Conservation (phyloP, 2,329 filamentous ascomycete genomes). For the Trichoderma polysporum region DNA sequence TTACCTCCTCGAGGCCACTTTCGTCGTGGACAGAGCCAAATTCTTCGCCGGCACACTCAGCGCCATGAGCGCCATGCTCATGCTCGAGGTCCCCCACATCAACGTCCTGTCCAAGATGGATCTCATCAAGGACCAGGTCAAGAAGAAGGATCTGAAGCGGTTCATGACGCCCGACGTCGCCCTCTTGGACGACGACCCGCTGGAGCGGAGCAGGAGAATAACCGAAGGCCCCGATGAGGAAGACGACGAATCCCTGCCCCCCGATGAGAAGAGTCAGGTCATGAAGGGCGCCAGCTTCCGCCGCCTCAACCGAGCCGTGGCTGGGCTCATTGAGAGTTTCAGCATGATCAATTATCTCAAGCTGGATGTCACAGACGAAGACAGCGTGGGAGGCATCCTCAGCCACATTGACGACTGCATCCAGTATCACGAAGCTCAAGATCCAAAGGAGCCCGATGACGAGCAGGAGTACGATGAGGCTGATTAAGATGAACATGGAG, state of each 20-base stretch:
- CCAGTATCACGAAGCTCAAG: slow-evolving; percentile 90
- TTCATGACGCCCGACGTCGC: slow-evolving; percentile 85
- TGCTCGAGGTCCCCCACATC: slow-evolving; percentile 95
- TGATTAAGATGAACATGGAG: background rate
- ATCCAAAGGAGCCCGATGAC: slow-evolving; percentile 78
- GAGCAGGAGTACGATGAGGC: slow-evolving; percentile 45
- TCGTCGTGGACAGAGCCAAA: slow-evolving; percentile 92
- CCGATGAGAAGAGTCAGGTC: slow-evolving; percentile 64
- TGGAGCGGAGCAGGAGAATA: slow-evolving; percentile 46
- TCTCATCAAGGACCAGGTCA: slow-evolving; percentile 84
- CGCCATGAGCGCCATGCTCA: slow-evolving; percentile 98
- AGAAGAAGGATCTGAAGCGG: slow-evolving; percentile 82
- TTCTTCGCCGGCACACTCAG: slow-evolving; percentile 95
- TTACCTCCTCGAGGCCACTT: slow-evolving; percentile 93
- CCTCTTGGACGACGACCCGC: slow-evolving; percentile 76
- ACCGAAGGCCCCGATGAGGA: slow-evolving; percentile 41
- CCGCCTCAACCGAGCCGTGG: slow-evolving; percentile 82
- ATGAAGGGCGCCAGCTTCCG: slow-evolving; percentile 83
- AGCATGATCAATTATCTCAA: slow-evolving; percentile 96
- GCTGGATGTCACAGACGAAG: slow-evolving; percentile 85
- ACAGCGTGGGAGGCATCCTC: slow-evolving; percentile 79
- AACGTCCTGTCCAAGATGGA: slow-evolving; percentile 99
- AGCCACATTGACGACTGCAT: slow-evolving; percentile 95
- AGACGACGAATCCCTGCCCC: slow-evolving; percentile 56
- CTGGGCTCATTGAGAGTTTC: slow-evolving; percentile 90